Base-by-base conservation (phyloP, 2,329 filamentous ascomycete genomes). In the Aspergillus sergii region DNA sequence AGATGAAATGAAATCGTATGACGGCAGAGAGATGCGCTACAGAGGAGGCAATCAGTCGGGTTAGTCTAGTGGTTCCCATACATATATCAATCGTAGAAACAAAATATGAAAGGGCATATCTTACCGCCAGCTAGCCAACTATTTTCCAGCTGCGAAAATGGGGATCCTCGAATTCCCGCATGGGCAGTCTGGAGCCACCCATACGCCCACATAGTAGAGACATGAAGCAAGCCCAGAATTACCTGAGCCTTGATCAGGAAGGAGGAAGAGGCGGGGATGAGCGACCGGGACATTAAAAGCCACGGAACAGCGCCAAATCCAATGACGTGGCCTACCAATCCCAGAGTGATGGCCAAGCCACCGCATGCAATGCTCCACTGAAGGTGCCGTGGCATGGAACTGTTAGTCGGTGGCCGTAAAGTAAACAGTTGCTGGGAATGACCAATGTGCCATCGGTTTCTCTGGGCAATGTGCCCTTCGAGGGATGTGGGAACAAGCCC, bases 401-500 rank as follows among this genome's bases (percentile, higher is more conserved):
- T 39, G 34, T 11, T 55, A 4, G 51, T 30, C 14, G n/a, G 51
- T 19, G 51, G 51, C 4, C 34, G 34, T 21, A 55, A 16, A 11
- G 23, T 34, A 16, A 36, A 32, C 32, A 55, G n/a, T 28, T 55
- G 51, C n/a, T 55, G 51, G 11, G 51, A 55, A 21, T 55, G 51
- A 1, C 51, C 51, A 30, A 55, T 55, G 14, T 55, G 72, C 78
- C 78, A 80, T 64, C 78, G 68, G 41, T 73, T 76, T 11, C 68
- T 70, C 69, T 75, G 78, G 36, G 71, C 72, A 36, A 73, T 72
- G 63, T 78, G 76, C 26, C 76, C 75, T 23, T 72, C 70, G 34
- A 76, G 71, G 9, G 78, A 75, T 4, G 74, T 71, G 36, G 71
- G 77, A 14, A 79, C 75, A 1, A 72, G 67, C 0, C 76, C 76